Base-by-base conservation (phyloP, 1,139 yeast species). In the Lodderomyces elongisporus region DNA sequence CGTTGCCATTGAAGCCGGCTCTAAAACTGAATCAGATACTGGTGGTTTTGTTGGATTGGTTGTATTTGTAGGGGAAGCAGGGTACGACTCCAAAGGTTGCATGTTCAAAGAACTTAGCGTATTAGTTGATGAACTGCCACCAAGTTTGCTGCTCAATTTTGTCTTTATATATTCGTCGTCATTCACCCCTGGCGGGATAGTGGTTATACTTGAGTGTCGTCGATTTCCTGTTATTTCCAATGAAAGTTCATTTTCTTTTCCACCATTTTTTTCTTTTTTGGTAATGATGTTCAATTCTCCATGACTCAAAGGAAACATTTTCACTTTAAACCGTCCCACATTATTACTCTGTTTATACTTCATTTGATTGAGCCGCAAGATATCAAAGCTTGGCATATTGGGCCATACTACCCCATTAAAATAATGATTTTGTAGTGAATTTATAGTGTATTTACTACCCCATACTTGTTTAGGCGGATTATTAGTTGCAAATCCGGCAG, bases 341-440 rank as follows among this genome's bases (percentile, higher is more conserved):
- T 34, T 5, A 23, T 51, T 41, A 1, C 43, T 32, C 8, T 34
- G 27, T 29, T 50, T 39, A 34, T 43, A 57, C 13, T 45, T 45
- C 14, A 53, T 39, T 3, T 48, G 28, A 5, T 44, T 37, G 14
- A 66, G 46, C 8, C 46, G 51, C 15, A 56, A 41, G 35, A 52
- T 49, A 42, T 66, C 62, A 38, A 55, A 57, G 34, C 59, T 54
- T 5, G 72, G 67, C 56, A 80, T 58, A 44, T 82, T 71, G 4
- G 96, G 96, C 96, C 96, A 88, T 4, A 85, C 65, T 5, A 62
- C 49, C 27, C 83, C 87, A 53, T 88, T 88, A 58, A 87, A 87
- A 0, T 85, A 56, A 51, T 79, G 71, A 2, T 55, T 52, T 40
- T 68, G 58, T 14, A 88, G 52, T 0, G 79, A 71, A 9, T 66